Percentiles rank a stretch among this genome's conserved stretches.
phyloP scores from a whole-genome alignment of 2,329 filamentous ascomycete species.

The Tolypocladium guangdongense region DNA sequence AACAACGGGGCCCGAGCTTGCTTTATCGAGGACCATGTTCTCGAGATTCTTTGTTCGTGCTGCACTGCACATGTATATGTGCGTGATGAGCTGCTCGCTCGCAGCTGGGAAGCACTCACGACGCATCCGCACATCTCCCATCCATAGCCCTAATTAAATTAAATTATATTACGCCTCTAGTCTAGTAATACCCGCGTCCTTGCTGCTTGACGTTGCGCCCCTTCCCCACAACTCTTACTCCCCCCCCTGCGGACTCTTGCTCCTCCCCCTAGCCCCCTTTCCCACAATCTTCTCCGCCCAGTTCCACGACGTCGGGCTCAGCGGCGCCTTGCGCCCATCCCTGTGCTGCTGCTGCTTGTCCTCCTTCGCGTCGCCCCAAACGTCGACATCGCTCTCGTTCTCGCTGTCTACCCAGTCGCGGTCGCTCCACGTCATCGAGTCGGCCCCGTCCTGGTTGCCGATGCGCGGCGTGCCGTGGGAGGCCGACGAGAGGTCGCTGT shows the following conservation, averaged over 20 bases:
- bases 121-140: no score
- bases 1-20: no score
- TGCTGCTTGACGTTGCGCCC: background rate
- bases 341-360: constrained; percentile 2
- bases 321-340: no score
- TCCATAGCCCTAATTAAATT: background rate
- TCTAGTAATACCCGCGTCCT: background rate
- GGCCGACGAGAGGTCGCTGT: constrained; percentile 11
- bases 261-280: constrained; percentile 19
- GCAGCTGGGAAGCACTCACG: no score
- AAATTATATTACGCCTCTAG: background rate
- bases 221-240: background rate
- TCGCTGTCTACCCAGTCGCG: constrained; percentile 49
- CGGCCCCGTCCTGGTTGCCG: constrained; percentile 20
- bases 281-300: constrained; percentile 46
- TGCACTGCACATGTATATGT: no score
- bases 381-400: constrained; percentile 28
- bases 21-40: no score
- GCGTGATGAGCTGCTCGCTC: no score
- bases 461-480: constrained; percentile 7
- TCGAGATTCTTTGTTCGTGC: no score
- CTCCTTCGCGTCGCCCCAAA: constrained; percentile 8
- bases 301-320: constrained; percentile 30
- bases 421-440: constrained; percentile 57
- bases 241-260: constrained; percentile 14